A percentile compares a stretch with the other conserved stretches of the same genome.
These are phyloP conservation scores for Helenozyma rhizophorensis DNA, from an alignment of 805 yeast genomes.

Conservation along the genomic window DNA sequence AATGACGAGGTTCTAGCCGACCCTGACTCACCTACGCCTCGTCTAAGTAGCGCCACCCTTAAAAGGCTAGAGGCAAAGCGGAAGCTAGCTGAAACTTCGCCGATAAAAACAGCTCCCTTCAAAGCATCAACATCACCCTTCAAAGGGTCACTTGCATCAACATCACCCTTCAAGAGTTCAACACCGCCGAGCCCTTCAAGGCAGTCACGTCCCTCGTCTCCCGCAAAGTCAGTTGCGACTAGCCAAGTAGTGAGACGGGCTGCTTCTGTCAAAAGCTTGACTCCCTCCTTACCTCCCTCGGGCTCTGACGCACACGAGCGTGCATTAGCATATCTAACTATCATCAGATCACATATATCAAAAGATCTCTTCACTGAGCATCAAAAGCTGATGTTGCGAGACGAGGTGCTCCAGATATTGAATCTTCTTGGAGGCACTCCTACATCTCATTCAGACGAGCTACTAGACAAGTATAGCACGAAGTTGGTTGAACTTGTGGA, in stretches of 20 bases:
- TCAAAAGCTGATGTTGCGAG: conserved; percentile 14
- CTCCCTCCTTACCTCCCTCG: no score
- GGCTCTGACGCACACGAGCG: conserved; percentile 13
- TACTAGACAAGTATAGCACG: conserved; percentile 38
- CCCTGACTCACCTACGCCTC: conserved; percentile 19
- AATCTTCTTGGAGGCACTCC: conserved; percentile 14
- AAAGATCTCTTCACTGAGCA: conserved; percentile 10
- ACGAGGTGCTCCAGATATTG: conserved; percentile 18
- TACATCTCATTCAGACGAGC: conserved; percentile 7
- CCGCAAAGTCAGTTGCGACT: no score
- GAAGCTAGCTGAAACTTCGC: background rate
- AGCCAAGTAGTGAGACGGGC: no score
- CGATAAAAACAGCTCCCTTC: no score
- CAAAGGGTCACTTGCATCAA: no score
- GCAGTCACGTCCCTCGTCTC: no score
- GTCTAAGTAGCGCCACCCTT: conserved; percentile 28
- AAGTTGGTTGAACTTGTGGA: conserved; percentile 27
- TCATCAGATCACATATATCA: conserved; percentile 10
- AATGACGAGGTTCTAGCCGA: conserved; percentile 1
- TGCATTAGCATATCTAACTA: conserved; percentile 8
- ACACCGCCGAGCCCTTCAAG: no score
- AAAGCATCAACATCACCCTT: no score
- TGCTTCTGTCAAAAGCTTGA: no score
- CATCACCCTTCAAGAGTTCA: no score
- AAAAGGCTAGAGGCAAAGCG: conserved; percentile 29